phyloP scores from a whole-genome alignment of 2,329 filamentous ascomycete species.

The Hyphodiscus sp. region DNA sequence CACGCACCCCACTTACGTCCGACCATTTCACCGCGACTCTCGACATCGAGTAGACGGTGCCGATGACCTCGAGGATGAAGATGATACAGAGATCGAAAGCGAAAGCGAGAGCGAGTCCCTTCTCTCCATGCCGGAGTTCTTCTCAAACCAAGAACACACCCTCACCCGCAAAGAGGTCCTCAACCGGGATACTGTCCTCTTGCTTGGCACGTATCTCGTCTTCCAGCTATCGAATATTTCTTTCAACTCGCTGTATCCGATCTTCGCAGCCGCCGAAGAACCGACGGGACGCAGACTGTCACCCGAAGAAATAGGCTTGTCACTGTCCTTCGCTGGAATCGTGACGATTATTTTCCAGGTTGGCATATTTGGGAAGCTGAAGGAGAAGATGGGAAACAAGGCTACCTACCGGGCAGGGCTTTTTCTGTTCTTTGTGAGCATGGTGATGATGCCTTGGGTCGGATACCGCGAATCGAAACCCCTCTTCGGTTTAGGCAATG shows the following conservation, averaged over 20 bases:
- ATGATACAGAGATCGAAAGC: constrained; percentile 21
- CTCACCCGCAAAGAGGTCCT: constrained; percentile 55
- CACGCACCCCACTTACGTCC: constrained; percentile 52
- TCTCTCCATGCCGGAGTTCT: constrained; percentile 30
- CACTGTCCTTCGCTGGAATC: constrained; percentile 74
- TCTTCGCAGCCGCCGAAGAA: constrained; percentile 71
- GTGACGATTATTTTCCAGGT: constrained; percentile 89
- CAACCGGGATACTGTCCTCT: constrained; percentile 73
- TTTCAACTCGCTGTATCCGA: constrained; percentile 70
- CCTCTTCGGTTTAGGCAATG: constrained; percentile 51
- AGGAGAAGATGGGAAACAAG: constrained; percentile 76
- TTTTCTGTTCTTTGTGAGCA: constrained; percentile 73
- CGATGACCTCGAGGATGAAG: constrained; percentile 37
- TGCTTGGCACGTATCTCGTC: constrained; percentile 81
- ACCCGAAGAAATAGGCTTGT: constrained; percentile 77
- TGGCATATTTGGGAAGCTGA: constrained; percentile 72
- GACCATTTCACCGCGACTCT: constrained; percentile 29
- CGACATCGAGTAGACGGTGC: constrained; percentile 28
- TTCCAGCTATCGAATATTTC: constrained; percentile 93
- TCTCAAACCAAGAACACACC: constrained; percentile 39
- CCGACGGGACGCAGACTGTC: constrained; percentile 72
- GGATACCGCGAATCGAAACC: constrained; percentile 62
- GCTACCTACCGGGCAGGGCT: constrained; percentile 75
- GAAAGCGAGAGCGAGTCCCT: constrained; percentile 24
- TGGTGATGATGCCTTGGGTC: constrained; percentile 84